Base-by-base conservation (phyloP, 768 basidiomycete genomes). In the Sporobolomyces pararoseus region DNA sequence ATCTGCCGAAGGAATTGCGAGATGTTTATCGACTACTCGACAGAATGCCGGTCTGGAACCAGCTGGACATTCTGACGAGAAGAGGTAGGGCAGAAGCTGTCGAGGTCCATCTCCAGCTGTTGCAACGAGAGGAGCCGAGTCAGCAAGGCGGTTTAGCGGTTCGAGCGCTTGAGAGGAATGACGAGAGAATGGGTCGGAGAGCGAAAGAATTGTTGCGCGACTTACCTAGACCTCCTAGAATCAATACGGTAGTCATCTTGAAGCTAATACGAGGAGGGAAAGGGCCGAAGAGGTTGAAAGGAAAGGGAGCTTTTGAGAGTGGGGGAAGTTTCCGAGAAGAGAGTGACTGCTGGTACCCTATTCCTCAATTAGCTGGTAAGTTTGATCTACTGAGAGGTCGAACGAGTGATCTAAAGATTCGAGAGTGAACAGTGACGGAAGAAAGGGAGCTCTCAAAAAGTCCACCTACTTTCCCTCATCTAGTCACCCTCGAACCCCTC, bases 201-300 rank as follows among this genome's bases (percentile, higher is more conserved):
- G 39, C 39, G 17, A 53, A 34, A 32, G 0, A 12, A 12, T 17
- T 19, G 27, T 39, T 25, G 12, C 3, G 25, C 10, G 17, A 42
- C 70, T 25, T 34, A 62, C 71, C 64, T 2, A 73, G 64, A 2
- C 71, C 71, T 1, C 71, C 71, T n/a, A 73, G 67, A 19, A 73
- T 66, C 13, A 73, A 61, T 1, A 73, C 47, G 0, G 67, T 73
- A 6, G 52, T 53, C 66, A 68, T 72, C 27, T 21, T 29, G 27
- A 29, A 17, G 42, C 42, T 34, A 29, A 2, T 14, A 14, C 23
- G 47, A 59, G 49, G 17, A 19, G 29, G 27, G 35, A 13, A 17
- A 12, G 12, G 32, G 49, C 12, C 7, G 62, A 55, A 17, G 29
- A 29, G 35, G 23, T n/a, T n/a, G n/a, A 50, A 34, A 27, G 47